Percentiles rank a stretch among this genome's conserved stretches.
Evolutionary conservation across 1,284 basidiomycete genomes (phyloP).

Genomic region (Ustilago shanxiensis): DNA sequence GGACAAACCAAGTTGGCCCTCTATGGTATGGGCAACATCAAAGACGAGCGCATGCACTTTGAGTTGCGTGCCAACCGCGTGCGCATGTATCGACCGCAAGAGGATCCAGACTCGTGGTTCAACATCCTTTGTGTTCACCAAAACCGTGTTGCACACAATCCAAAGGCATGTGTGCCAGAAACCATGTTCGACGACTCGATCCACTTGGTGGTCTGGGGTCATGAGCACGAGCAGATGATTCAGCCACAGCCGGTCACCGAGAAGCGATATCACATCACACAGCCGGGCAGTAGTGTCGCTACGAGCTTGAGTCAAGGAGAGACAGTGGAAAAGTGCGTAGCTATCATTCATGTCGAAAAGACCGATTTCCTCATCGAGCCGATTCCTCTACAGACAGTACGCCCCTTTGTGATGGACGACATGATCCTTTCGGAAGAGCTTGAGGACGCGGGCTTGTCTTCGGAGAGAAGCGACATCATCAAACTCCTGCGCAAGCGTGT

Average conservation of each 20-base stretch:
- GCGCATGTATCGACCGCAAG: slow-evolving; percentile 91
- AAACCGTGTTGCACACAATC: slow-evolving; percentile 93
- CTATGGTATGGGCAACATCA: slow-evolving; percentile 96
- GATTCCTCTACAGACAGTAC: slow-evolving; percentile 87
- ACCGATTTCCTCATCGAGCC: slow-evolving; percentile 88
- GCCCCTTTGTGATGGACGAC: slow-evolving; percentile 94
- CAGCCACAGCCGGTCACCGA: slow-evolving; percentile 89
- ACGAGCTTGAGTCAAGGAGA: slow-evolving; percentile 76
- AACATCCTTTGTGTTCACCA: slow-evolving; percentile 94
- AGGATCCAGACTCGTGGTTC: slow-evolving; percentile 85
- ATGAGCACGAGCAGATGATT: slow-evolving; percentile 97
- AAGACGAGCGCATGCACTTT: slow-evolving; percentile 94
- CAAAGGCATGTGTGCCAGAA: slow-evolving; percentile 92
- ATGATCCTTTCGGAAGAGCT: slow-evolving; percentile 78
- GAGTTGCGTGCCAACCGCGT: slow-evolving; percentile 93
- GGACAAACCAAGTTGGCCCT: slow-evolving; percentile 86
- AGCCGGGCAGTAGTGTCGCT: slow-evolving; percentile 94
- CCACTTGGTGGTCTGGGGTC: slow-evolving; percentile 95
- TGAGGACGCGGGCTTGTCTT: slow-evolving; percentile 38
- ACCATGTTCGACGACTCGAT: slow-evolving; percentile 96
- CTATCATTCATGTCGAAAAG: slow-evolving; percentile 74
- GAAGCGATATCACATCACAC: slow-evolving; percentile 89
- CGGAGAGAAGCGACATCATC: slow-evolving; percentile 53
- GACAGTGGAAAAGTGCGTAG: slow-evolving; percentile 58
- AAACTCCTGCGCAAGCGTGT: slow-evolving; percentile 57